Percentiles rank a stretch among this genome's conserved stretches.
Evolutionary conservation across 2,329 filamentous ascomycete genomes (phyloP).

Genomic region (Penicillium frequentans): DNA sequence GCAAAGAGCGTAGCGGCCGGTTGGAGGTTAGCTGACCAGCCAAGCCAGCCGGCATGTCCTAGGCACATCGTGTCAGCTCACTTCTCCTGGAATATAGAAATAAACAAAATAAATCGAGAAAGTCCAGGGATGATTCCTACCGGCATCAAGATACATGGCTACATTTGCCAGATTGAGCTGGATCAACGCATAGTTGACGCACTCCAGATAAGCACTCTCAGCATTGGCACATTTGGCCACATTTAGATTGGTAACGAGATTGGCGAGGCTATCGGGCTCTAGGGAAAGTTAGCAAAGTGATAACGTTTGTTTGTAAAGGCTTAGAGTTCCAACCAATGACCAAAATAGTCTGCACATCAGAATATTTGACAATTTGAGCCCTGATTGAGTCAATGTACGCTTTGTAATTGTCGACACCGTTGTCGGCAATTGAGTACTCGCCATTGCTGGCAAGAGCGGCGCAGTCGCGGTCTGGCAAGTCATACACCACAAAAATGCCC

Average conservation of each 20-base stretch:
- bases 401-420: slow-evolving; percentile 53
- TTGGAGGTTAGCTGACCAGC: slow-evolving; percentile 25
- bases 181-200: slow-evolving; percentile 57
- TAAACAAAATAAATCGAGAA: not conserved
- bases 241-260: slow-evolving; percentile 61
- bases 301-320: not conserved
- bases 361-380: slow-evolving; percentile 53
- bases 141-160: slow-evolving; percentile 64
- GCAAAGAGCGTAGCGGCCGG: slow-evolving; percentile 53
- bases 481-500: slow-evolving; percentile 61
- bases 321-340: slow-evolving; percentile 44
- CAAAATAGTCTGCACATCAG: slow-evolving; percentile 53
- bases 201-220: slow-evolving; percentile 55
- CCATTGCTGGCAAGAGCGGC: slow-evolving; percentile 64
- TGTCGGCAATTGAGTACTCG: slow-evolving; percentile 57
- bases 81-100: not conserved
- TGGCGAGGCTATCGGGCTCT: slow-evolving; percentile 65
- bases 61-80: not conserved
- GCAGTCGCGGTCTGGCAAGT: slow-evolving; percentile 64
- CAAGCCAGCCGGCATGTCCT: slow-evolving; percentile 63
- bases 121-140: slow-evolving; percentile 23
- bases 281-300: slow-evolving; percentile 31
- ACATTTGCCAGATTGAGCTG: slow-evolving; percentile 62
- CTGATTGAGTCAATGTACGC: slow-evolving; percentile 58
- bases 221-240: slow-evolving; percentile 57